Evolutionary conservation across 148 eudicot genomes (phyloP).

Genomic region (Rhododendron ferrugineum): DNA sequence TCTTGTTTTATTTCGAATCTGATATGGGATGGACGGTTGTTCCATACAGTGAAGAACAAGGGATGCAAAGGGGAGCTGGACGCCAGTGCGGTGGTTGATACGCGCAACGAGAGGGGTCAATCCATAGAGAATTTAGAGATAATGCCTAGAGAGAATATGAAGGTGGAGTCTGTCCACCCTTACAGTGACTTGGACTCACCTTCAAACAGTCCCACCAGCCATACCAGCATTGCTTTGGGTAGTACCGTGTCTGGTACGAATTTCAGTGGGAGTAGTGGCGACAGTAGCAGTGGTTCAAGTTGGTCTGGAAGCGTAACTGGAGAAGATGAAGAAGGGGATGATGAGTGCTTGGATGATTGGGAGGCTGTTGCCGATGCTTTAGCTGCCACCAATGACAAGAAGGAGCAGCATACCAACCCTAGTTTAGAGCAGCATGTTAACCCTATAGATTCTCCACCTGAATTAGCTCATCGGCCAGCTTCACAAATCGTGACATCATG

Average conservation of each 20-base stretch:
- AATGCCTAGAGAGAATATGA: conserved; percentile 31
- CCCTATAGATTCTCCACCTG: conserved; percentile 14
- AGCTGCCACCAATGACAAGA: conserved; percentile 39
- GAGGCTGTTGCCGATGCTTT: conserved; percentile 88
- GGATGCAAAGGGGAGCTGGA: conserved; percentile 1
- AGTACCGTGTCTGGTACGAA: conserved; percentile 29
- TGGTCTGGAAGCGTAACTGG: conserved; percentile 55
- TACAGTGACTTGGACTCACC: conserved; percentile 58
- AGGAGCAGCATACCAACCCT: conserved; percentile 21
- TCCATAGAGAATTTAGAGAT: conserved; percentile 31
- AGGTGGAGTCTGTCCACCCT: conserved; percentile 26
- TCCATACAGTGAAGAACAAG: conserved; percentile 48
- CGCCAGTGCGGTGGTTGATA: conserved; percentile 10
- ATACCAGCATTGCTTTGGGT: conserved; percentile 28
- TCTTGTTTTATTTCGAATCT: neutral
- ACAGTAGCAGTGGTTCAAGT: conserved; percentile 47
- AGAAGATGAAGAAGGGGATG: conserved; percentile 64
- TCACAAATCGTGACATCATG: neutral
- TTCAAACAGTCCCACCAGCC: conserved; percentile 63
- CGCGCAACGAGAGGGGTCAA: conserved; percentile 20
- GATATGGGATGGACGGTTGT: conserved; percentile 6
- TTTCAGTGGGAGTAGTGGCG: conserved; percentile 50
- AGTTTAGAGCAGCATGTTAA: conserved; percentile 11
- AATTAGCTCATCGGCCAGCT: neutral
- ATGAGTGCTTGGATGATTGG: conserved; percentile 95